phyloP scores from a whole-genome alignment of 2,329 filamentous ascomycete genomes.

The Paramyrothecium sp. region DNA sequence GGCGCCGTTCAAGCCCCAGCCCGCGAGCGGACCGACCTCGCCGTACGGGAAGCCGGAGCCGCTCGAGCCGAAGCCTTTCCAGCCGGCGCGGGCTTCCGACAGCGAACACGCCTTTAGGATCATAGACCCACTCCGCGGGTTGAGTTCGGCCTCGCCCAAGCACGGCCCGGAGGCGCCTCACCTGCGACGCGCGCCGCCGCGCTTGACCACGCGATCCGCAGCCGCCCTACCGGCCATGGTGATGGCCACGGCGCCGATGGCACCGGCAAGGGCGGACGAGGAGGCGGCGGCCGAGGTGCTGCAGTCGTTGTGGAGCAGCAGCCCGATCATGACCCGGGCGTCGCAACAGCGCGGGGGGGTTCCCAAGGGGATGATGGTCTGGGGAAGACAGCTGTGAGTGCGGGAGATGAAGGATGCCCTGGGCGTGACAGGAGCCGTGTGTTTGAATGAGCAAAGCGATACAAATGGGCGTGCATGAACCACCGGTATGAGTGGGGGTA shows the following conservation, averaged over 20 bases:
- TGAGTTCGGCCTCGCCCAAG: background rate
- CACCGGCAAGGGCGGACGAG: conserved; percentile 12
- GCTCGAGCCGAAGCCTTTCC: conserved; percentile 21
- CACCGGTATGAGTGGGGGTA: too few species aligned
- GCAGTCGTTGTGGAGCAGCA: conserved; percentile 18
- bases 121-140: background rate
- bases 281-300: conserved; percentile 20
- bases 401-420: background rate
- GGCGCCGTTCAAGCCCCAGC: conserved; percentile 26
- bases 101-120: background rate
- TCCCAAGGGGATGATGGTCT: conserved; percentile 11
- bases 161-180: conserved; percentile 9
- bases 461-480: too few species aligned
- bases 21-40: conserved; percentile 9
- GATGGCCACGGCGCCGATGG: background rate
- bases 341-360: background rate
- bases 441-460: too few species aligned
- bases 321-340: conserved; percentile 3
- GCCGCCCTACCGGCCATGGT: background rate
- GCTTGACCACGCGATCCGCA: background rate
- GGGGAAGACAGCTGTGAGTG: background rate
- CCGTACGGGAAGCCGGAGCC: conserved; percentile 20
- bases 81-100: too few species aligned
- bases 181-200: conserved; percentile 17
- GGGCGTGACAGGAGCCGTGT: background rate